Evolutionary conservation across 495 filamentous ascomycete genomes (phyloP).

Genomic region (Penicillium lividum): DNA sequence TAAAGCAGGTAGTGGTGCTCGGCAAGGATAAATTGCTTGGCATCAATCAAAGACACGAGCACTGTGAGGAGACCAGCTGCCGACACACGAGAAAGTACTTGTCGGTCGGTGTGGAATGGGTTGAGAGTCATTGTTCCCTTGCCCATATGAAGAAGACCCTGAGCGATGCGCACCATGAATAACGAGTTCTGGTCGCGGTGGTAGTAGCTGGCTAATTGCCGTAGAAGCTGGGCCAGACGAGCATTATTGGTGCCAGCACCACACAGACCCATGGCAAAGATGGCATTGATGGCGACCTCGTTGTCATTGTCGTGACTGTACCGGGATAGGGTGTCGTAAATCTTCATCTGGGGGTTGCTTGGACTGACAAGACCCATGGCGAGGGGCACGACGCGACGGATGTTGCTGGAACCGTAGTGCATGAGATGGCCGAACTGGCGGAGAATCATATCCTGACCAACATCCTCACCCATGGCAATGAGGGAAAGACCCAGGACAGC

Average conservation of each 20-base stretch:
- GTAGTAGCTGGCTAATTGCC: slow-evolving; percentile 96
- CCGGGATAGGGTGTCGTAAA: slow-evolving; percentile 97
- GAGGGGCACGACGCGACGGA: slow-evolving; percentile 93
- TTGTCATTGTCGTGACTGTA: slow-evolving; percentile 99
- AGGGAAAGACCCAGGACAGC: slow-evolving; percentile 91
- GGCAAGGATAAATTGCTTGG: slow-evolving; percentile 89
- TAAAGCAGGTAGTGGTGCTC: slow-evolving; percentile 94
- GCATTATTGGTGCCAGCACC: slow-evolving; percentile 99
- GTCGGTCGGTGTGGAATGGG: slow-evolving; percentile 97
- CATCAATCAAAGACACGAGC: slow-evolving; percentile 87
- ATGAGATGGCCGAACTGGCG: slow-evolving; percentile 97
- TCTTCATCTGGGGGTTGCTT: slow-evolving; percentile 99
- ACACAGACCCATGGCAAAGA: slow-evolving; percentile 97
- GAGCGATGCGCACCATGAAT: slow-evolving; percentile 99
- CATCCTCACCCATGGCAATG: slow-evolving; percentile 97
- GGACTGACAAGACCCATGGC: slow-evolving; percentile 96
- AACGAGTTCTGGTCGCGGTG: slow-evolving; percentile 92
- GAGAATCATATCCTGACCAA: slow-evolving; percentile 98
- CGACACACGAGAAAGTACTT: slow-evolving; percentile 89
- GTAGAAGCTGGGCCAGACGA: slow-evolving; percentile 86
- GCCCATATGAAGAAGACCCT: slow-evolving; percentile 97
- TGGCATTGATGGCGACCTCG: slow-evolving; percentile 96
- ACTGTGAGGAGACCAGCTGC: slow-evolving; percentile 88
- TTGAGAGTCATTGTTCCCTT: slow-evolving; percentile 95
- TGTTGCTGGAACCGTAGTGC: slow-evolving; percentile 98